phyloP scores from a whole-genome alignment of 1,284 basidiomycete genomes.

The Rhodotorula glutinis region DNA sequence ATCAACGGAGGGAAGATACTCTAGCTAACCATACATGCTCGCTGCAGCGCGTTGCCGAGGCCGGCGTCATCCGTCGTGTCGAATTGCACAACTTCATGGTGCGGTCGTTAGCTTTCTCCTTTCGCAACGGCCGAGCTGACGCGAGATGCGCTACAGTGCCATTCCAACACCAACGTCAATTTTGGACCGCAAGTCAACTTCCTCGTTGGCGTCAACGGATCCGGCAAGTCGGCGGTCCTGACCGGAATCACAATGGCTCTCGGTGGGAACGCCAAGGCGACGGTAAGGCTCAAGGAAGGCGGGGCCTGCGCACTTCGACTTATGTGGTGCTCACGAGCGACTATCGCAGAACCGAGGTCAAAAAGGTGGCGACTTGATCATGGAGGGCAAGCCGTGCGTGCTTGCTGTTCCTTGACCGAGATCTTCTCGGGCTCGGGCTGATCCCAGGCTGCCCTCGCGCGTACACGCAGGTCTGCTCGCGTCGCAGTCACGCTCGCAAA shows the following conservation, averaged over 20 bases:
- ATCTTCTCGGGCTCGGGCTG: background rate
- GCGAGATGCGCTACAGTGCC: conserved; percentile 57
- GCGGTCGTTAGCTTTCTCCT: background rate
- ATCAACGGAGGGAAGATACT: too few species aligned
- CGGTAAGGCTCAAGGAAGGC: conserved; percentile 56
- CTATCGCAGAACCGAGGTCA: conserved; percentile 41
- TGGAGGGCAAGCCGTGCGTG: conserved; percentile 26
- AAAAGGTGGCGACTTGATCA: conserved; percentile 38
- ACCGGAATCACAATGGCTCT: conserved; percentile 91
- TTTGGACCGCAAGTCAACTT: conserved; percentile 94
- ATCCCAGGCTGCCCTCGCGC: too few species aligned
- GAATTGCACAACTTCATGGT: conserved; percentile 78
- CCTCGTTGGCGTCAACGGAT: conserved; percentile 75
- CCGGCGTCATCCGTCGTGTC: conserved; percentile 81
- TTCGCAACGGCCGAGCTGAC: background rate
- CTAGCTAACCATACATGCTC: too few species aligned
- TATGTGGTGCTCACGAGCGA: too few species aligned
- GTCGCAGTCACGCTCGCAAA: conserved; percentile 73
- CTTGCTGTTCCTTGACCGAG: background rate
- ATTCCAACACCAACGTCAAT: conserved; percentile 67
- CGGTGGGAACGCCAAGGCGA: conserved; percentile 84
- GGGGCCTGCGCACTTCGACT: background rate
- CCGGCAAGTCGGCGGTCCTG: conserved; percentile 92
- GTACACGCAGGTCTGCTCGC: conserved; percentile 8
- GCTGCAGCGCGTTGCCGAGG: conserved; percentile 59